Percentiles rank a stretch among this genome's conserved stretches.
phyloP scores from a whole-genome alignment of 257 asterid species.

The Nicotiana attenuata region DNA sequence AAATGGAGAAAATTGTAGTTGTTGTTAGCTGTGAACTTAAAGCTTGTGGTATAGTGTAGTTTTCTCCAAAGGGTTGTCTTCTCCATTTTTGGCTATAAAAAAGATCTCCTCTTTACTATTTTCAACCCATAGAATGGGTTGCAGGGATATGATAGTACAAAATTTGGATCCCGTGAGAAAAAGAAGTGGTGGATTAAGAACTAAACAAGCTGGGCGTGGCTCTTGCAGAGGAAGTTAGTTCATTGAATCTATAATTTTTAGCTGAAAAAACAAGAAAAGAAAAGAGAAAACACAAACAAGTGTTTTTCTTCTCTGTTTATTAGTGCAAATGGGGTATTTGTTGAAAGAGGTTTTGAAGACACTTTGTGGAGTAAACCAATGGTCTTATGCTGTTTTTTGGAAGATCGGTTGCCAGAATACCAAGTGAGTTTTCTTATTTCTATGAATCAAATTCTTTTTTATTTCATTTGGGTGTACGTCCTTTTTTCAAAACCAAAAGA shows the following conservation, averaged over 20 bases:
- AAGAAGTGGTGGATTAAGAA: conserved; percentile 90
- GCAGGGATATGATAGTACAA: conserved; percentile 38
- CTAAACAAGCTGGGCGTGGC: conserved; percentile 95
- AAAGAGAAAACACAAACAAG: not conserved
- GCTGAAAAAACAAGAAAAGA: not conserved
- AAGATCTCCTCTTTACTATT: not conserved
- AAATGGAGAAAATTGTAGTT: conserved; percentile 59
- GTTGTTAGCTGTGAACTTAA: conserved; percentile 64
- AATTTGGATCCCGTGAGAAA: conserved; percentile 89
- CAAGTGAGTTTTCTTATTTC: conserved; percentile 46
- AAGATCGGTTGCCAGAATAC: conserved; percentile 84
- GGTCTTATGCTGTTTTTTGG: conserved; percentile 99
- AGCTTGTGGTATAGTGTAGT: conserved; percentile 88
- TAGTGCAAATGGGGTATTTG: conserved; percentile 65
- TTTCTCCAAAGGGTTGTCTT: conserved; percentile 15
- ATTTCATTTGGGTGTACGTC: not conserved
- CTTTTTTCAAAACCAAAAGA: not conserved
- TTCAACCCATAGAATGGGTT: conserved; percentile 44
- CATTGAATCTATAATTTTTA: not conserved
- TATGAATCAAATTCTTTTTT: not conserved
- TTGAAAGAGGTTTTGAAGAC: conserved; percentile 92
- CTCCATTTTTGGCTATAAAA: not conserved
- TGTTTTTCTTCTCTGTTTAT: not conserved
- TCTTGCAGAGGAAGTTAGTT: conserved; percentile 98
- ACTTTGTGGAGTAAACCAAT: conserved; percentile 86